These are phyloP conservation scores for Pseudonitzschia pungens DNA, from an alignment of 108 stramenopile genomes.

Conservation along the genomic window DNA sequence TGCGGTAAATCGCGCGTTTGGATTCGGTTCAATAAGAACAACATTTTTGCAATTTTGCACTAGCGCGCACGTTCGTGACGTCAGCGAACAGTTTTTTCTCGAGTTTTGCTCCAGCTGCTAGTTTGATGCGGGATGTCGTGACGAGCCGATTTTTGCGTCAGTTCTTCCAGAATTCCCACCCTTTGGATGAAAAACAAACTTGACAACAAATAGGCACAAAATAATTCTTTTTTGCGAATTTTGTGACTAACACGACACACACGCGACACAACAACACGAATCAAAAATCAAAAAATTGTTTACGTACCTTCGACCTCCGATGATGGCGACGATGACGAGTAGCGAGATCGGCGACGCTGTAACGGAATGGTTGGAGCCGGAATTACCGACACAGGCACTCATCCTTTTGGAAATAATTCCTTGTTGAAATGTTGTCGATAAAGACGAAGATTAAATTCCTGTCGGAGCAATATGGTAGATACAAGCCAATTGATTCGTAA, in stretches of 20 bases:
- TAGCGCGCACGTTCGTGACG: constrained; percentile 1
- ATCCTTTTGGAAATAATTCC: background rate
- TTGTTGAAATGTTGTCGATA: no score
- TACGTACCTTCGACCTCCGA: background rate
- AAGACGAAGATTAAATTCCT: no score
- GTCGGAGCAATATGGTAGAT: no score
- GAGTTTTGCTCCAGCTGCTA: background rate
- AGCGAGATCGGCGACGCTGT: background rate
- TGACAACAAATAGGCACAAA: background rate
- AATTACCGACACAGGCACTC: background rate
- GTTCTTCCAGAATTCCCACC: background rate
- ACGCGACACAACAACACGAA: background rate
- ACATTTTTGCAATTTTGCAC: background rate
- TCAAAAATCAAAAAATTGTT: background rate
- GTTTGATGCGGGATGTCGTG: constrained; percentile 1
- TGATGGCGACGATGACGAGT: background rate
- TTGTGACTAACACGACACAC: background rate
- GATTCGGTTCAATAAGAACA: constrained; percentile 7
- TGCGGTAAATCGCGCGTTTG: background rate
- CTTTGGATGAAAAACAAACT: background rate
- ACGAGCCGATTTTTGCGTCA: constrained; percentile 9
- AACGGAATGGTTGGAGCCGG: background rate
- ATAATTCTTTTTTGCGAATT: background rate
- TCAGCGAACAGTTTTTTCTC: background rate
- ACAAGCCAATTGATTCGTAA: no score